Conservation (phyloP, 495 filamentous ascomycete genomes). For the Aspergillus saccharolyticus region DNA sequence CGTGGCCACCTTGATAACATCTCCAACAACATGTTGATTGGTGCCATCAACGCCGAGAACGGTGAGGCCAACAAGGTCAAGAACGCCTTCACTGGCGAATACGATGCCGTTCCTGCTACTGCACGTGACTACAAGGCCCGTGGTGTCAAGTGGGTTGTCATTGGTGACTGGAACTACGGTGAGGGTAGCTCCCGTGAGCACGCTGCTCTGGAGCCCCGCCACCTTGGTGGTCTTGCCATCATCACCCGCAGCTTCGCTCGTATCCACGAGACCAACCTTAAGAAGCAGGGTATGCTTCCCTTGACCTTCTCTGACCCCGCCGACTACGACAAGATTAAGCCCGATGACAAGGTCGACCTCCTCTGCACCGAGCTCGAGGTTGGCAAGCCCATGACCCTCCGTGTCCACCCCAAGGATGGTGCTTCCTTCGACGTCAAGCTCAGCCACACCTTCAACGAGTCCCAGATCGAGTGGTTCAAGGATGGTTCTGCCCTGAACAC, state of each 20-base stretch:
- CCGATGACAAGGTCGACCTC: slow-evolving; percentile 86
- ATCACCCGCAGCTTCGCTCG: slow-evolving; percentile 94
- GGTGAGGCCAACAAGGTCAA: slow-evolving; percentile 97
- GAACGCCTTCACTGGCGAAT: slow-evolving; percentile 80
- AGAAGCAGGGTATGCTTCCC: slow-evolving; percentile 99
- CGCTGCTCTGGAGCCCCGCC: slow-evolving; percentile 93
- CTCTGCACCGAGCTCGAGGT: slow-evolving; percentile 86
- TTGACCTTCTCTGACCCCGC: slow-evolving; percentile 90
- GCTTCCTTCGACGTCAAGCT: slow-evolving; percentile 74
- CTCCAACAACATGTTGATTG: slow-evolving; percentile 99
- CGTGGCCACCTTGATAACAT: slow-evolving; percentile 99
- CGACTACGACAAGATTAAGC: slow-evolving; percentile 96
- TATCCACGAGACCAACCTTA: slow-evolving; percentile 99
- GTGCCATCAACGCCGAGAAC: slow-evolving; percentile 92
- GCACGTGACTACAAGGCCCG: slow-evolving; percentile 98
- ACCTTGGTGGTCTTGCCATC: slow-evolving; percentile 95
- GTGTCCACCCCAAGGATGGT: slow-evolving; percentile 84
- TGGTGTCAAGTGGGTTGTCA: slow-evolving; percentile 92
- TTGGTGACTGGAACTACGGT: slow-evolving; percentile 99
- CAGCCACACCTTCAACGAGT: slow-evolving; percentile 92
- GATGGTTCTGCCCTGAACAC: slow-evolving; percentile 95
- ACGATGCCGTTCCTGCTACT: slow-evolving; percentile 83
- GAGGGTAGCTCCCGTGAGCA: slow-evolving; percentile 97
- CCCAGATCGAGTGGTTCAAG: slow-evolving; percentile 97
- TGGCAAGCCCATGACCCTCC: slow-evolving; percentile 89